A percentile compares a stretch with the other conserved stretches of the same genome.
Evolutionary conservation across 805 yeast genomes (phyloP).

Genomic region (Candida succiphila): DNA sequence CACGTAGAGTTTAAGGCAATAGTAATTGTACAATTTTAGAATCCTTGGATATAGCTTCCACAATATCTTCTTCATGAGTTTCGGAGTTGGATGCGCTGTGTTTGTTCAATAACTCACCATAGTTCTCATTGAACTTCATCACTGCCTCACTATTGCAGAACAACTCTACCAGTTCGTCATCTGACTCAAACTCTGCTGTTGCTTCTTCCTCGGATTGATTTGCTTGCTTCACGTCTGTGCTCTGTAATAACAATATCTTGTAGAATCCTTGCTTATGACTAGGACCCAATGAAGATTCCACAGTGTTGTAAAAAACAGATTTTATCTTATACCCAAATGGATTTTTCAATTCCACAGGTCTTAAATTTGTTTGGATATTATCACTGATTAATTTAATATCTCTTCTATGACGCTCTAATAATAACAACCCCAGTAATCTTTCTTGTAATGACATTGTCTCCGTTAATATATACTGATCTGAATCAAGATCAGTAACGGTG

Average conservation of each 20-base stretch:
- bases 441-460: slow-evolving; percentile 24
- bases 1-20: no score
- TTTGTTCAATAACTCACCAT: no score
- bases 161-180: slow-evolving; percentile 16
- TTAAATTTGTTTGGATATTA: slow-evolving; percentile 9
- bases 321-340: slow-evolving; percentile 24
- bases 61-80: no score
- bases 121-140: slow-evolving; percentile 12
- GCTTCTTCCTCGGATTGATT: no score
- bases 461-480: slow-evolving; percentile 13
- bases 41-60: no score
- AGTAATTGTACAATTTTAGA: no score
- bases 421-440: slow-evolving; percentile 20
- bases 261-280: slow-evolving; percentile 17
- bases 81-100: no score
- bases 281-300: slow-evolving; percentile 9
- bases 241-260: slow-evolving; percentile 24
- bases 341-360: slow-evolving; percentile 14
- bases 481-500: slow-evolving; percentile 9
- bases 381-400: slow-evolving; percentile 14
- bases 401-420: slow-evolving; percentile 26
- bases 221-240: slow-evolving; percentile 22
- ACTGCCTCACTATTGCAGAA: slow-evolving; percentile 19
- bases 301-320: slow-evolving; percentile 18
- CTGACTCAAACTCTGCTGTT: slow-evolving; percentile 25